Evolutionary conservation across 495 filamentous ascomycete genomes (phyloP).

Genomic region (Hypoxylon crocopeplum): DNA sequence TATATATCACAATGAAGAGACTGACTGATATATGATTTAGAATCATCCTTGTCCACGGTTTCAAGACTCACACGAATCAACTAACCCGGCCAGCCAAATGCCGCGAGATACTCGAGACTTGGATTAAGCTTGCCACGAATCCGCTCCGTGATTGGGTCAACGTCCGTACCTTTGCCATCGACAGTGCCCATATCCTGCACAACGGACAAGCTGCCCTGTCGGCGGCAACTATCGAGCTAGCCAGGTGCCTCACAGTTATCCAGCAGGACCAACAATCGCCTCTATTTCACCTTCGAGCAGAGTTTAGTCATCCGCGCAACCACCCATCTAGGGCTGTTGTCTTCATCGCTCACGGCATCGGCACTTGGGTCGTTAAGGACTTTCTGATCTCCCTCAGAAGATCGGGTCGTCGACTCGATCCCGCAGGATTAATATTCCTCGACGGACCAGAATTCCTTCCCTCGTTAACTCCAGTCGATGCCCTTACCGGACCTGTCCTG

Average conservation of each 20-base stretch:
- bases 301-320: background rate
- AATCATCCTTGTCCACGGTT: conserved; percentile 32
- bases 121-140: background rate
- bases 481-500: background rate
- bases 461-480: background rate
- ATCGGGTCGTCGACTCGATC: background rate
- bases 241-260: background rate
- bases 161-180: conserved; percentile 16
- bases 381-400: background rate
- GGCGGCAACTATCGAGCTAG: background rate
- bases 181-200: conserved; percentile 6
- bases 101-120: conserved; percentile 8
- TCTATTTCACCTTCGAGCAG: background rate
- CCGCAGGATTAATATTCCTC: conserved; percentile 15
- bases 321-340: background rate
- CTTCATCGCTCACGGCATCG: conserved; percentile 26
- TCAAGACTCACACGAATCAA: background rate
- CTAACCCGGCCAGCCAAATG: conserved; percentile 1
- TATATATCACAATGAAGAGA: background rate
- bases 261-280: conserved; percentile 4
- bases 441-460: conserved; percentile 3
- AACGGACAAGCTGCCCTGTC: background rate
- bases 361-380: conserved; percentile 24
- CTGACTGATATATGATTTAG: conserved; percentile 2
- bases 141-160: conserved; percentile 4